Evolutionary conservation across 116 monocot species (phyloP), one percentile per base, ranked within the genome.

Genomic region (Trichopus zeylanicus): DNA sequence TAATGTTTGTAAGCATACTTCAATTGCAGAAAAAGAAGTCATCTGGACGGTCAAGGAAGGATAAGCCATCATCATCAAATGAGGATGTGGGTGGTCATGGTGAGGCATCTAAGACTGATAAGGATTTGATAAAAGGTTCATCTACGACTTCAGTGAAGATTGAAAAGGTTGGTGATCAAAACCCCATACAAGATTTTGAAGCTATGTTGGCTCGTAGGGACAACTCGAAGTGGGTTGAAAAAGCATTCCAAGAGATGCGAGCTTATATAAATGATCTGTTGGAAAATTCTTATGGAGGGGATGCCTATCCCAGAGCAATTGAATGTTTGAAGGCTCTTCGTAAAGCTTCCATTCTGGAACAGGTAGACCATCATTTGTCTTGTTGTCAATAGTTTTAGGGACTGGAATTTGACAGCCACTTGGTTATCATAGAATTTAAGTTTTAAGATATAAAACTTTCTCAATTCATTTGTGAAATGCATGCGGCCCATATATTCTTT

Each of bases 161-260:
- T 51, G 78, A 75, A 23, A 81, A 74, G 66, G 84, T 95, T 60
- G 81, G 87, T 19, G 67, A 84, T 77, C n/a, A 48, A 42, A 64
- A 75, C 53, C 86, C 94, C 28, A 62, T 90, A 23, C 54, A 84
- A 67, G 95, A 95, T 72, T 95, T 95, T 60, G 79, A 90, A 53
- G 70, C 78, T 37, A 90, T 95, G 90, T 67, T 95, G 63, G 69
- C 81, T 57, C 68, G 84, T 26, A 86, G 80, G 71, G 83, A 89
- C 29, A 72, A 79, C 55, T 62, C 95, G 24, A 64, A 81, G 29
- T 90, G 90, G 95, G 71, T 90, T 47, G 46, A 7, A 27, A 74
- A 70, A 67, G 95, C 81, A 66, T 81, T 90, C 21, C 69, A 79
- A 70, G 67, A 72, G 26, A 95, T 89, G 95, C 64, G 86, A 59